A percentile compares a stretch with the other conserved stretches of the same genome.
phyloP scores from a whole-genome alignment of 495 filamentous ascomycete genomes.

The Penicillium lividum region DNA sequence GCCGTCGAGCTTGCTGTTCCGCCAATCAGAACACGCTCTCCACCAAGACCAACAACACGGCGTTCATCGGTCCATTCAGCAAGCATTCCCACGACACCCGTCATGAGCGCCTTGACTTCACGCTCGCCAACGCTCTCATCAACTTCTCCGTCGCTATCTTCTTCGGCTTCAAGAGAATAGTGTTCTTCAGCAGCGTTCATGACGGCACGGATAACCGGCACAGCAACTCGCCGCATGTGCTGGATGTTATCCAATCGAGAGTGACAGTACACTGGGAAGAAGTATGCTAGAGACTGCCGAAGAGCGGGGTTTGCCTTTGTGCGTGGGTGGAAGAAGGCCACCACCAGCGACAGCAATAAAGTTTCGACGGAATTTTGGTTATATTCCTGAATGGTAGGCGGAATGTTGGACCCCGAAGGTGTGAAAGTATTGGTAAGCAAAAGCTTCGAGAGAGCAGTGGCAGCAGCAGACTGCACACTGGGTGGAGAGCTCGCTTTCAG shows the following conservation, averaged over 20 bases:
- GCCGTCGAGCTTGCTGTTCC: slow-evolving; percentile 54
- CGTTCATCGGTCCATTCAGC: slow-evolving; percentile 96
- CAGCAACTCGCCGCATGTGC: slow-evolving; percentile 70
- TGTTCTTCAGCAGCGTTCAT: slow-evolving; percentile 51
- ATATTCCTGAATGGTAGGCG: slow-evolving; percentile 48
- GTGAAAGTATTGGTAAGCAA: slow-evolving; percentile 64
- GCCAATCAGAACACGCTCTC: slow-evolving; percentile 52
- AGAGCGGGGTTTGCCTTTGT: slow-evolving; percentile 82
- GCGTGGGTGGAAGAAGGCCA: slow-evolving; percentile 89
- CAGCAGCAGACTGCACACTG: slow-evolving; percentile 79
- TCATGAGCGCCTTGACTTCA: slow-evolving; percentile 78
- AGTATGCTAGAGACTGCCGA: slow-evolving; percentile 88
- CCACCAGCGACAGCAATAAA: slow-evolving; percentile 76
- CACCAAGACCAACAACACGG: slow-evolving; percentile 71
- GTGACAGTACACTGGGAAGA: slow-evolving; percentile 94
- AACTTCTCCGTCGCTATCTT: slow-evolving; percentile 54
- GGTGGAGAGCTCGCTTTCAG: slow-evolving; percentile 67
- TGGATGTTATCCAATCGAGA: slow-evolving; percentile 75
- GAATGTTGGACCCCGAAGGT: slow-evolving; percentile 45
- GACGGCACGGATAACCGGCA: slow-evolving; percentile 67
- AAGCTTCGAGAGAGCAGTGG: slow-evolving; percentile 79
- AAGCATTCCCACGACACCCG: slow-evolving; percentile 73
- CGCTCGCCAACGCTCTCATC: slow-evolving; percentile 72
- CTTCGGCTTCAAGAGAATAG: slow-evolving; percentile 54
- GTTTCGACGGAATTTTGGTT: slow-evolving; percentile 53